Base-by-base conservation (phyloP, 345 rosid species). In the Gossypium stocksii region DNA sequence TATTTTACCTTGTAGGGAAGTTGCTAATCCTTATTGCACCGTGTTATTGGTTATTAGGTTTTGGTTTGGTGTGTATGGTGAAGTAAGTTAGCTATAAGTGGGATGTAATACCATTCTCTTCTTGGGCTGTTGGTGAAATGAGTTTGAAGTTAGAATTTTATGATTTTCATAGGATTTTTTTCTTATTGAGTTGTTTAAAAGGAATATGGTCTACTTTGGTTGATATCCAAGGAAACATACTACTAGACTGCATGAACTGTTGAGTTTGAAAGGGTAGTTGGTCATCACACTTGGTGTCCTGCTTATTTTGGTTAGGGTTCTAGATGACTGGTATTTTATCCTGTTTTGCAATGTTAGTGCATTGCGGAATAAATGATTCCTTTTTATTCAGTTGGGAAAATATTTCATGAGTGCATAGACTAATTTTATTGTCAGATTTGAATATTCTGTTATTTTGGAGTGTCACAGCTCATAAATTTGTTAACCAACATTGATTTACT, bases 61-160 rank as follows among this genome's bases (percentile, higher is more conserved):
- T 44, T 60, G 8, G 45, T 45, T 60, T 73, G 75, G 46, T 15
- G 15, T 59, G 14, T 27, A 0, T 23, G 56, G 2, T 44, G 57
- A 44, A 58, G 45, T 72, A 43, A 44, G 45, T 72, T 71, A 20
- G 45, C 72, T 27, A 22, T 66, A 43, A 45, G 17, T 46, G 52
- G 16, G 17, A 11, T 20, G 4, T 45, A 2, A 12, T 14, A 12
- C 16, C 19, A 13, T 20, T 45, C 17, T 66, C 3, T 66, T 19
- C 14, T 62, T 64, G 23, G 7, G 23, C 19, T 4, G 68, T 64
- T 64, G n/a, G 15, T 0, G 7, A 17, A 38, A 64, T 38, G n/a
- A 19, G 7, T 17, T 34, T 29, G 3, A 54, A 9, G 12, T 34
- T 16, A 3, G 43, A n/a, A 20, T 11, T 10, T 69, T 51, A 43